These are phyloP conservation scores for Ceratocystis papillata DNA, from an alignment of 2,329 filamentous ascomycete species.

Conservation along the genomic window DNA sequence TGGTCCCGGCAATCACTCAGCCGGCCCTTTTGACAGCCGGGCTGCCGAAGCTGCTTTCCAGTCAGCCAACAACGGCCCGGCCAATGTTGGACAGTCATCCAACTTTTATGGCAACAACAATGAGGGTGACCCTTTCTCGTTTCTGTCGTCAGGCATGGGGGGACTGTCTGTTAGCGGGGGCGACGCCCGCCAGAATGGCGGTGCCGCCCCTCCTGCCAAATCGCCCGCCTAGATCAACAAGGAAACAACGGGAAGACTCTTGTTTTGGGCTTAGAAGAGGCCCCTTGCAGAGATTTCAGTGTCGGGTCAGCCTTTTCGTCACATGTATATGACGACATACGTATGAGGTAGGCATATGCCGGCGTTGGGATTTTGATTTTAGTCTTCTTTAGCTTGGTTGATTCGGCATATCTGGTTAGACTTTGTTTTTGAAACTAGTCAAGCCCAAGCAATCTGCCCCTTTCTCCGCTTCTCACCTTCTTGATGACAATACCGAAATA, in stretches of 20 bases:
- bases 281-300: constrained; percentile 7
- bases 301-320: constrained; percentile 6
- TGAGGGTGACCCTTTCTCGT: constrained; percentile 68
- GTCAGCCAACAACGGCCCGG: constrained; percentile 70
- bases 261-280: not conserved
- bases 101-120: constrained; percentile 39
- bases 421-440: constrained; percentile 13
- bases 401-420: constrained; percentile 8
- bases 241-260: constrained; percentile 3
- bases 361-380: constrained; percentile 11
- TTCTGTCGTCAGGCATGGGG: constrained; percentile 63
- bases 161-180: constrained; percentile 57
- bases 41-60: constrained; percentile 91
- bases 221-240: constrained; percentile 42
- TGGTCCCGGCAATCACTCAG: constrained; percentile 66
- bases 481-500: not conserved
- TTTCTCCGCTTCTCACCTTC: constrained; percentile 1
- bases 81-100: constrained; percentile 64
- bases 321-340: constrained; percentile 3
- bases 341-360: constrained; percentile 11
- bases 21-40: constrained; percentile 82
- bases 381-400: constrained; percentile 13
- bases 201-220: constrained; percentile 46
- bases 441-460: constrained; percentile 1
- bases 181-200: constrained; percentile 53